Conservation (phyloP, 164 flowering plant species). For the Houttuynia cordata region DNA sequence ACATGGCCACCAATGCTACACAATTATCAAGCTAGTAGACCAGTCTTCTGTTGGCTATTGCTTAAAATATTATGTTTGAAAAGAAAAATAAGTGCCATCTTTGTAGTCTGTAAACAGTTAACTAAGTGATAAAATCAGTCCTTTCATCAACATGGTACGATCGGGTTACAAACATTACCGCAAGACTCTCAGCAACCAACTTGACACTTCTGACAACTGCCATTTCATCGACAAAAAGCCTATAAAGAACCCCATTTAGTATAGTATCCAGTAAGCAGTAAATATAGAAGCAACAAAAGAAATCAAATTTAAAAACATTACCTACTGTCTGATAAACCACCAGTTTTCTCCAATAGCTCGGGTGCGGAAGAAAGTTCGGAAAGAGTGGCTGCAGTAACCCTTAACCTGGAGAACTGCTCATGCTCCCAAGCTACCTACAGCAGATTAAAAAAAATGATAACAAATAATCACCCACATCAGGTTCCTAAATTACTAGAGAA, state of each 20-base stretch:
- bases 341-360: constrained; percentile 60
- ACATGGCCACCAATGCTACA: not conserved
- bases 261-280: not conserved
- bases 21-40: not conserved
- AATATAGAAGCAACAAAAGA: not conserved
- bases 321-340: constrained; percentile 82
- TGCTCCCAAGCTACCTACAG: constrained; percentile 99
- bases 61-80: too few species aligned
- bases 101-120: not conserved
- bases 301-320: constrained; percentile 10
- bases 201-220: constrained; percentile 56
- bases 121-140: not conserved
- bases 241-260: constrained; percentile 18
- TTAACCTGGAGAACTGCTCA: constrained; percentile 90
- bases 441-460: constrained; percentile 2
- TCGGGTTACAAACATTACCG: constrained; percentile 36
- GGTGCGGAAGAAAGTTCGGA: constrained; percentile 81
- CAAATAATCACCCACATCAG: not conserved
- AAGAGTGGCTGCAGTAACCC: constrained; percentile 87
- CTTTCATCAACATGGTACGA: not conserved
- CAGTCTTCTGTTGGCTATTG: not conserved
- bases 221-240: constrained; percentile 48
- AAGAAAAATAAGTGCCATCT: not conserved
- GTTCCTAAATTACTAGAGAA: too few species aligned
- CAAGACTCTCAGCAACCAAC: constrained; percentile 90